Conservation (phyloP, 192 early-diverging fungal species). For the Helicostylum pulchrum region DNA sequence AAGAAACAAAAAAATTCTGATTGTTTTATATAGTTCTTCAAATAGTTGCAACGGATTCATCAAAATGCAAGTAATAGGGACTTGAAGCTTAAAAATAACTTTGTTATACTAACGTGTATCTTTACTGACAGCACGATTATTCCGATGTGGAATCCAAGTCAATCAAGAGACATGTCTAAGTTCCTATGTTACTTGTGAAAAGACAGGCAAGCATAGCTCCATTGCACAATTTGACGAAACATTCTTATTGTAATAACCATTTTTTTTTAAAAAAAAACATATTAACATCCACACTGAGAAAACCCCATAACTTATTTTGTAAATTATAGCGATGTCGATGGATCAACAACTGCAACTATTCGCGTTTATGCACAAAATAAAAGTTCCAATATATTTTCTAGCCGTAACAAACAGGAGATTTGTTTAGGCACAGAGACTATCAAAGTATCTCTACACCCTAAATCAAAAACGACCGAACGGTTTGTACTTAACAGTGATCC, state of each 20-base stretch:
- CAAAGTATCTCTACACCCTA: constrained; percentile 13
- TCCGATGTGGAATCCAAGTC: constrained; percentile 25
- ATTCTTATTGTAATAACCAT: constrained; percentile 28
- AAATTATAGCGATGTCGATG: constrained; percentile 30
- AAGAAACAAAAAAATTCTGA: too few relatives aligned
- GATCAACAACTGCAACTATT: constrained; percentile 16
- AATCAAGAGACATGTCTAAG: constrained; percentile 29
- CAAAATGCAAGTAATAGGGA: constrained; percentile 27
- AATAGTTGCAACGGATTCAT: constrained; percentile 26
- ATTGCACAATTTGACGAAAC: constrained; percentile 35
- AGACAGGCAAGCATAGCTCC: constrained; percentile 27
- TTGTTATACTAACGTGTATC: background rate
- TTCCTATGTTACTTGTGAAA: constrained; percentile 17
- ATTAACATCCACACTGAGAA: too few relatives aligned
- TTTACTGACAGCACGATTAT: constrained; percentile 15
- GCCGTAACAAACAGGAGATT: constrained; percentile 12
- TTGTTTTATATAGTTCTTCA: constrained; percentile 12
- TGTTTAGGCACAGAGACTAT: constrained; percentile 20
- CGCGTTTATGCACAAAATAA: constrained; percentile 22
- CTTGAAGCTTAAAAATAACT: background rate
- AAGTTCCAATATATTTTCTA: constrained; percentile 4
- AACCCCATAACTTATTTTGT: background rate
- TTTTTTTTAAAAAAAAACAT: background rate
- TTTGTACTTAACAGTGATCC: constrained; percentile 12
- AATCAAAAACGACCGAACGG: constrained; percentile 17